Evolutionary conservation across 1,284 basidiomycete genomes (phyloP).

Genomic region (Rhodotorula sp.): DNA sequence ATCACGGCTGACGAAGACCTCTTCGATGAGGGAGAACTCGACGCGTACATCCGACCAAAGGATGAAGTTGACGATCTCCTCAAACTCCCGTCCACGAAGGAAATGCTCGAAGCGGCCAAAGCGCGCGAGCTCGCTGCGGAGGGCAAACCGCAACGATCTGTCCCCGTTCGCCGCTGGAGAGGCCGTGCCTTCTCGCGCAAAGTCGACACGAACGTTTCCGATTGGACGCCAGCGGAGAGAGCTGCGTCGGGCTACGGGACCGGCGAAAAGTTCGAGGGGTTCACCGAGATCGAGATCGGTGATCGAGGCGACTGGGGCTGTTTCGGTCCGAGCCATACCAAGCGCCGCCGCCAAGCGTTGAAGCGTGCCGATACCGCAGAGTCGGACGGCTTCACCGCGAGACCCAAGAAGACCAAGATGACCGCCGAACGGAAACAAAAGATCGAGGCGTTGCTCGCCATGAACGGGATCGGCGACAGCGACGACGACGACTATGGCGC

Average conservation of each 20-base stretch:
- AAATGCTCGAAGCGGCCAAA: constrained; percentile 10
- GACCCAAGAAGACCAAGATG: constrained; percentile 16
- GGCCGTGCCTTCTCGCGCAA: background rate
- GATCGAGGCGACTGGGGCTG: background rate
- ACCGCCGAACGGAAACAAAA: constrained; percentile 1
- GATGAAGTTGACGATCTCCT: constrained; percentile 53
- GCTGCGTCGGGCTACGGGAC: background rate
- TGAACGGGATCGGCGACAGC: background rate
- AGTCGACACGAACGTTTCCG: background rate
- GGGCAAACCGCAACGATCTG: background rate
- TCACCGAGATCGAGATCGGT: background rate
- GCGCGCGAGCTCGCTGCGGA: background rate
- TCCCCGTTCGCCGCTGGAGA: background rate
- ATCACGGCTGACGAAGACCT: constrained; percentile 58
- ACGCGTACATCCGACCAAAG: constrained; percentile 54
- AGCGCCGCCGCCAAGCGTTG: background rate
- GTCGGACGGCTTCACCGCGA: constrained; percentile 3
- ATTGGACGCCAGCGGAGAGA: background rate
- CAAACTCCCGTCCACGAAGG: constrained; percentile 33
- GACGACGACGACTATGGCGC: constrained; percentile 13
- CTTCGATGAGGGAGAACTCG: constrained; percentile 59
- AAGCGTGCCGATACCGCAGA: background rate
- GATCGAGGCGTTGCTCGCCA: constrained; percentile 17
- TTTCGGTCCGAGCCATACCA: background rate
- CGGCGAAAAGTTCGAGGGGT: too few species aligned